Percentiles rank a stretch among this genome's conserved stretches.
Conservation (phyloP, 208 protist genomes). For the Trypanosoma scelopori region DNA sequence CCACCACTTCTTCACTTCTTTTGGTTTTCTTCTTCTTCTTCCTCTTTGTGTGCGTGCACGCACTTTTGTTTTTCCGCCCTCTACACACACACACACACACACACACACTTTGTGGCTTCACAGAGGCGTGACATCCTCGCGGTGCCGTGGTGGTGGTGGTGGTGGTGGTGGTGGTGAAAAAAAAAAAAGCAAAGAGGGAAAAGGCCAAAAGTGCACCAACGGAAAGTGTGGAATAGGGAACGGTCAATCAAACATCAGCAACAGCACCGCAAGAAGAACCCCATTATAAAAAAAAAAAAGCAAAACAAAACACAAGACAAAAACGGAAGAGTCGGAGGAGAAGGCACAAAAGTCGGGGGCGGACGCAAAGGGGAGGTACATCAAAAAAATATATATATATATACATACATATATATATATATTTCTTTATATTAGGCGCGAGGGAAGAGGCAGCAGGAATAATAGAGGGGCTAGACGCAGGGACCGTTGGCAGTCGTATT, state of each 20-base stretch:
- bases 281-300: conserved; percentile 17
- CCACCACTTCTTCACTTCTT: conserved; percentile 4
- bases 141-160: background rate
- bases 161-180: too few species aligned
- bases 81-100: too few species aligned
- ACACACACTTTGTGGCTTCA: too few species aligned
- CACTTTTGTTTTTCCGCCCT: too few species aligned
- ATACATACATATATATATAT: too few species aligned
- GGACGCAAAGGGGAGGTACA: too few species aligned
- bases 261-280: background rate
- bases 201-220: background rate
- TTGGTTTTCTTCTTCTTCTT: conserved; percentile 10
- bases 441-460: too few species aligned
- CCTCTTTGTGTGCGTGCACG: background rate
- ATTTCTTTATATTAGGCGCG: too few species aligned
- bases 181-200: too few species aligned
- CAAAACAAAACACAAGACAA: background rate
- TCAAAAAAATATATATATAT: too few species aligned
- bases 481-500: too few species aligned
- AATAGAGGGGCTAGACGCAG: too few species aligned
- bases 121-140: background rate
- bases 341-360: background rate
- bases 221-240: background rate
- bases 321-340: background rate
- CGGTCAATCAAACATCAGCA: background rate